These are phyloP conservation scores for Salvia hispanica DNA, from an alignment of 257 asterid species.

Conservation along the genomic window DNA sequence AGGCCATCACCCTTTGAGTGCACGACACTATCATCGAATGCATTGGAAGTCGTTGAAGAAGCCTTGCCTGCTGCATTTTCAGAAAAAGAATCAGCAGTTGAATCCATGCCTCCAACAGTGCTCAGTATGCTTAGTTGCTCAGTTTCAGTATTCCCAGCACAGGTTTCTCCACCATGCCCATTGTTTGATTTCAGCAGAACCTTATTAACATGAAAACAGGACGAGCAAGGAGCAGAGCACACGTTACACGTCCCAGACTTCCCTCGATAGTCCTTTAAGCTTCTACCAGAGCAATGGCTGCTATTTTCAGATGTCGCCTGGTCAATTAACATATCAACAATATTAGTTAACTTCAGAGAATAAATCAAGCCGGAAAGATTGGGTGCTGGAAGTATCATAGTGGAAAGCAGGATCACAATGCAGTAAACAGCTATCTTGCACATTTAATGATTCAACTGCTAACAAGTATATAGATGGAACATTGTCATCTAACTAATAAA, in stretches of 20 bases:
- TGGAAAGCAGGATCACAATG: conserved; percentile 17
- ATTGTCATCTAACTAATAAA: conserved; percentile 8
- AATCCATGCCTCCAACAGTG: conserved; percentile 46
- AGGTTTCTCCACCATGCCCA: conserved; percentile 63
- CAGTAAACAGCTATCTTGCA: conserved; percentile 17
- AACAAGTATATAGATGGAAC: conserved; percentile 6
- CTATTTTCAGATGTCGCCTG: conserved; percentile 53
- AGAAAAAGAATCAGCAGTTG: conserved; percentile 54
- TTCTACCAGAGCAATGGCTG: conserved; percentile 38
- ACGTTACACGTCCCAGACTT: conserved; percentile 63
- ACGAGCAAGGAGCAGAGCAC: conserved; percentile 72
- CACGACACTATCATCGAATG: conserved; percentile 21
- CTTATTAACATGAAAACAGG: conserved; percentile 62
- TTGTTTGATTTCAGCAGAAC: conserved; percentile 57
- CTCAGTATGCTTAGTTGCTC: conserved; percentile 51
- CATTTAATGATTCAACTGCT: conserved; percentile 18
- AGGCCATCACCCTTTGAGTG: conserved; percentile 23
- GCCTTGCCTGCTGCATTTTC: conserved; percentile 55
- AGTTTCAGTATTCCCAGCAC: conserved; percentile 50
- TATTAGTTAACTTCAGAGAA: conserved; percentile 17
- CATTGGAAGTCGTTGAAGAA: conserved; percentile 51
- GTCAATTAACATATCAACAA: conserved; percentile 29
- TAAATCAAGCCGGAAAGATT: not conserved
- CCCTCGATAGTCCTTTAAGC: conserved; percentile 38
- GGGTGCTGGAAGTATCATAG: conserved; percentile 1